Evolutionary conservation across 2,329 filamentous ascomycete species (phyloP).

Genomic region (Fusarium neocosmosporiellum): DNA sequence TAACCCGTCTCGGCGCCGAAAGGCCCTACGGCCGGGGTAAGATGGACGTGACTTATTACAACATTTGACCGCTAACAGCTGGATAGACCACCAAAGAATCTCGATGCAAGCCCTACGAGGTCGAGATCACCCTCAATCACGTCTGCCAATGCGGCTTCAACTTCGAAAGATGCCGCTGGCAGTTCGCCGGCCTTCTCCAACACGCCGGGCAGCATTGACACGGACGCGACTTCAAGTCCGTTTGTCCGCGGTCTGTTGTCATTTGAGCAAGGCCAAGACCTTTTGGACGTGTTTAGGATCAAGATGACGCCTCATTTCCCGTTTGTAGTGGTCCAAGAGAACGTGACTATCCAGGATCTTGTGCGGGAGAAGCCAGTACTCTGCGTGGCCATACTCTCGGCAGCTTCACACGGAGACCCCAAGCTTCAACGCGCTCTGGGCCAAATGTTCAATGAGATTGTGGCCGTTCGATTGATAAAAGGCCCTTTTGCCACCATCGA

Average conservation of each 20-base stretch:
- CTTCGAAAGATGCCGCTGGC: constrained; percentile 11
- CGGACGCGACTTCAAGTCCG: constrained; percentile 33
- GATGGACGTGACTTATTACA: neutral
- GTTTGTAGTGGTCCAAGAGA: constrained; percentile 42
- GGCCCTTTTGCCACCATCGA: constrained; percentile 44
- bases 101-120: constrained; percentile 22
- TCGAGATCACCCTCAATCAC: constrained; percentile 29
- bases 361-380: constrained; percentile 37
- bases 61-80: neutral
- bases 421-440: constrained; percentile 42
- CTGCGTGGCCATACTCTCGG: constrained; percentile 46
- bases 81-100: constrained; percentile 21
- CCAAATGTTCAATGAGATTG: constrained; percentile 43
- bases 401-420: constrained; percentile 35
- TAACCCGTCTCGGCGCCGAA: constrained; percentile 44
- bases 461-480: constrained; percentile 36
- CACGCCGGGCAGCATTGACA: constrained; percentile 24
- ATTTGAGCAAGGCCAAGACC: constrained; percentile 38
- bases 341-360: constrained; percentile 31
- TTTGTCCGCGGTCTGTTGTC: constrained; percentile 39
- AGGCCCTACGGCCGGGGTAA: constrained; percentile 33
- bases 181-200: constrained; percentile 3
- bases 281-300: constrained; percentile 38
- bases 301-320: constrained; percentile 46
- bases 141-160: constrained; percentile 4